phyloP scores from a whole-genome alignment of 2,329 filamentous ascomycete species.

The Aspergillus spinulosporus region DNA sequence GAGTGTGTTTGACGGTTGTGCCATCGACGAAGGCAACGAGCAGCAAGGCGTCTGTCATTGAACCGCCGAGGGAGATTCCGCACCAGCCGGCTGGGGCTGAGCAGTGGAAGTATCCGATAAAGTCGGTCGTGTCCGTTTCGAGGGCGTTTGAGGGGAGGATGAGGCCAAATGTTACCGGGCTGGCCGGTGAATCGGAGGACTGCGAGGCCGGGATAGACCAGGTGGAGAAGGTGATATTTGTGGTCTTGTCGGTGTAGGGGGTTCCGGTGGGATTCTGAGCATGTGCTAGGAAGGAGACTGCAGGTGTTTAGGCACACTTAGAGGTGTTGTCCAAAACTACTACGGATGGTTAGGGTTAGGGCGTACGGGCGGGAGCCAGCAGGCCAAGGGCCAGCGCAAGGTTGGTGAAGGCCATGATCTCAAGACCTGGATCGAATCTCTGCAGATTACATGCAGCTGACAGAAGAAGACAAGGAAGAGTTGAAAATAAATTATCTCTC shows the following conservation, averaged over 20 bases:
- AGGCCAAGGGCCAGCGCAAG: too few species aligned
- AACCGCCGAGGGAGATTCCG: slow-evolving; percentile 57
- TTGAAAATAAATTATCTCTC: too few species aligned
- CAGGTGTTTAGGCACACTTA: not conserved
- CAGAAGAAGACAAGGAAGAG: too few species aligned
- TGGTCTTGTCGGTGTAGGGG: slow-evolving; percentile 48
- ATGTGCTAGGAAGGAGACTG: not conserved
- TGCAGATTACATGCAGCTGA: too few species aligned
- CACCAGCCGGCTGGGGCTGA: slow-evolving; percentile 51
- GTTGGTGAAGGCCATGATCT: too few species aligned
- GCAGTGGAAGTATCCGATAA: slow-evolving; percentile 56
- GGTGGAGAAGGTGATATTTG: slow-evolving; percentile 57
- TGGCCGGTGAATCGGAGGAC: slow-evolving; percentile 40
- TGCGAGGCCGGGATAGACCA: slow-evolving; percentile 44
- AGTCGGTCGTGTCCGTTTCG: slow-evolving; percentile 54
- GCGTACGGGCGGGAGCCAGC: too few species aligned
- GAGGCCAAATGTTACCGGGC: slow-evolving; percentile 54
- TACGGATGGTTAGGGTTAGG: too few species aligned
- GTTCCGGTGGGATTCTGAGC: slow-evolving; percentile 15
- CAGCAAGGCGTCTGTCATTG: slow-evolving; percentile 61
- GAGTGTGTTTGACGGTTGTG: slow-evolving; percentile 54
- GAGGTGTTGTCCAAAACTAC: too few species aligned
- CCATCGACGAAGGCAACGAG: slow-evolving; percentile 60
- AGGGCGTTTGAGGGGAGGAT: slow-evolving; percentile 54
- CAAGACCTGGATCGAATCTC: too few species aligned